phyloP scores from a whole-genome alignment of 2,329 filamentous ascomycete genomes.

The Drechslerella dactyloides region DNA sequence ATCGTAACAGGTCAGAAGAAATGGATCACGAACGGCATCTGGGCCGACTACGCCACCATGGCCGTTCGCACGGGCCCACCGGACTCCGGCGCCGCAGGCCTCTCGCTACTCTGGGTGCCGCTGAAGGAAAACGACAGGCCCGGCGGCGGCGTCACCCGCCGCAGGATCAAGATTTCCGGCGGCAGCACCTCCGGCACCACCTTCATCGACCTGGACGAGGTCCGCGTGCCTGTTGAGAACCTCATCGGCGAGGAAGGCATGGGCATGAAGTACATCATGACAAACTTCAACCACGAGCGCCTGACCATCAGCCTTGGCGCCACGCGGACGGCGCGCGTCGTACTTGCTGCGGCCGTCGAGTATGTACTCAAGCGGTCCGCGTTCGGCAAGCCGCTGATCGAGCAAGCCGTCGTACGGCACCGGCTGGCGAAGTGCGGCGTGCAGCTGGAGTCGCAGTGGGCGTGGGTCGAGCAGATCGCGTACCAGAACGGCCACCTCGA shows the following conservation, averaged over 20 bases:
- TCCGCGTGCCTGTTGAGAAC: slow-evolving; percentile 73
- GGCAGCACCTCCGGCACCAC: slow-evolving; percentile 72
- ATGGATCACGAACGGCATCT: slow-evolving; percentile 78
- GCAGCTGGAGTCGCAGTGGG: slow-evolving; percentile 71
- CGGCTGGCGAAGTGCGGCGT: slow-evolving; percentile 74
- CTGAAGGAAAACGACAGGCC: slow-evolving; percentile 64
- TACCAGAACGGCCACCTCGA: slow-evolving; percentile 71
- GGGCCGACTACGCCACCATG: slow-evolving; percentile 72
- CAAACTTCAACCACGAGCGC: slow-evolving; percentile 80
- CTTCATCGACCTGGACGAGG: slow-evolving; percentile 77
- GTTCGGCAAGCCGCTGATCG: slow-evolving; percentile 72
- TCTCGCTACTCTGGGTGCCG: slow-evolving; percentile 73
- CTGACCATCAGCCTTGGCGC: slow-evolving; percentile 70
- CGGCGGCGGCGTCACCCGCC: slow-evolving; percentile 68
- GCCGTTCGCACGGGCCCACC: slow-evolving; percentile 71
- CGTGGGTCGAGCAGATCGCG: slow-evolving; percentile 74
- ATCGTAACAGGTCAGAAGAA: slow-evolving; percentile 79
- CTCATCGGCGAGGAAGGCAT: slow-evolving; percentile 72
- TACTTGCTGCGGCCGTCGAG: slow-evolving; percentile 66
- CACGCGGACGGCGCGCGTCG: slow-evolving; percentile 69
- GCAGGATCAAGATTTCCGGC: slow-evolving; percentile 71
- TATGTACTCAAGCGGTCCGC: slow-evolving; percentile 72
- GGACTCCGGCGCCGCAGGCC: slow-evolving; percentile 67
- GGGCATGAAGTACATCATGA: slow-evolving; percentile 78
- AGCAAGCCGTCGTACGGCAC: slow-evolving; percentile 76